These are phyloP conservation scores for Gautieria morchelliformis DNA, from an alignment of 768 basidiomycete species.

Conservation along the genomic window DNA sequence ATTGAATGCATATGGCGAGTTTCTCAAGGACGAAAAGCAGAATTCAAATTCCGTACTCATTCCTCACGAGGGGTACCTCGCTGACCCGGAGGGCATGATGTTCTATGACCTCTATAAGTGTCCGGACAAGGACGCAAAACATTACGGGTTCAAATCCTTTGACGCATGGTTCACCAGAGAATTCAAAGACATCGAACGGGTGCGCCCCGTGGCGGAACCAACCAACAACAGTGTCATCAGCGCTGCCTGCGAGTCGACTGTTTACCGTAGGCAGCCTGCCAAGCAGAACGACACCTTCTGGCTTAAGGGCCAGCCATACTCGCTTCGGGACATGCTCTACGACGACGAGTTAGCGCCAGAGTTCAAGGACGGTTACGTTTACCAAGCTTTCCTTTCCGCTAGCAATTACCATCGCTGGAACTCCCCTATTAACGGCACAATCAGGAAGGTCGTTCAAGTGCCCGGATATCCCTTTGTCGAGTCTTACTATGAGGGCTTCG, in stretches of 20 bases:
- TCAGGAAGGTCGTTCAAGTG: conserved; percentile 32
- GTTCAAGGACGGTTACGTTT: conserved; percentile 42
- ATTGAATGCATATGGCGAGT: too few species aligned
- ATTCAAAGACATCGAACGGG: conserved; percentile 23
- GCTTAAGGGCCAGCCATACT: conserved; percentile 55
- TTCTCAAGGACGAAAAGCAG: too few species aligned
- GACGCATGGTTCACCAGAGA: conserved; percentile 47
- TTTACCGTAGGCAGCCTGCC: conserved; percentile 35
- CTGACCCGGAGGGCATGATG: too few species aligned
- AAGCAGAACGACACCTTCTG: conserved; percentile 40
- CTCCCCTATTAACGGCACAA: conserved; percentile 39
- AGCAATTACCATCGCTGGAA: conserved; percentile 57
- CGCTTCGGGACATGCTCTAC: conserved; percentile 44
- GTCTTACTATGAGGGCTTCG: conserved; percentile 6
- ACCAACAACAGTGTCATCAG: conserved; percentile 31
- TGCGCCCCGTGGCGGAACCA: conserved; percentile 31
- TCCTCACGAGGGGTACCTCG: too few species aligned
- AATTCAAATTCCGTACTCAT: too few species aligned
- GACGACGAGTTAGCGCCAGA: conserved; percentile 28
- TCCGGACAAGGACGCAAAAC: conserved; percentile 9
- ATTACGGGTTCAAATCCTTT: conserved; percentile 40
- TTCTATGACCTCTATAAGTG: too few species aligned
- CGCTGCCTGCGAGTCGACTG: conserved; percentile 44
- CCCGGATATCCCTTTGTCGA: conserved; percentile 44
- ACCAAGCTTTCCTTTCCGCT: conserved; percentile 50